Conservation (phyloP, 2,329 filamentous ascomycete genomes). For the Phoma herbarum region DNA sequence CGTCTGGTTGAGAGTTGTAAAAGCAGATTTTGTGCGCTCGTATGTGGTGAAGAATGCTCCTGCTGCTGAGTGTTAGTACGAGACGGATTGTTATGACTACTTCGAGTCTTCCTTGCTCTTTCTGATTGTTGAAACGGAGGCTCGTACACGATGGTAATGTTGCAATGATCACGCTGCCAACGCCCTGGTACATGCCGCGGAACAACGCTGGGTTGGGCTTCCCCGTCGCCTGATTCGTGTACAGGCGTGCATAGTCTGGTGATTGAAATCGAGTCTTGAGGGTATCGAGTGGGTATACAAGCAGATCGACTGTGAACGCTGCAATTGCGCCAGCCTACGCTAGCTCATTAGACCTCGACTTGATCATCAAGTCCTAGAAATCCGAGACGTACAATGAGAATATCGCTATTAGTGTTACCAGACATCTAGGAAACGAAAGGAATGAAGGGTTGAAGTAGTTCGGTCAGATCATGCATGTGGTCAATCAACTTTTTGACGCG, state of each 20-base stretch:
- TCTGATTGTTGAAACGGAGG: background rate
- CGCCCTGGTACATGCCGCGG: constrained; percentile 83
- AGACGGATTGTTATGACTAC: background rate
- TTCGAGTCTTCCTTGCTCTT: background rate
- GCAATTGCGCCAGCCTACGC: constrained; percentile 82
- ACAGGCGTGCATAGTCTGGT: constrained; percentile 74
- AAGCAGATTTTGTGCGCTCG: constrained; percentile 74
- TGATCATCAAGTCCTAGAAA: background rate
- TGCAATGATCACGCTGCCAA: constrained; percentile 83
- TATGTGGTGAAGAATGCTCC: constrained; percentile 92
- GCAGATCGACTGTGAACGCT: constrained; percentile 83
- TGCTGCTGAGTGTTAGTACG: constrained; percentile 57
- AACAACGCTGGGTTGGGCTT: constrained; percentile 67
- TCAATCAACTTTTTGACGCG: constrained; percentile 12
- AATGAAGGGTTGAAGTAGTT: constrained; percentile 4
- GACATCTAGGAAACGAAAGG: constrained; percentile 35
- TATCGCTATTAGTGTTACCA: constrained; percentile 61
- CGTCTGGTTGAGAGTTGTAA: constrained; percentile 61
- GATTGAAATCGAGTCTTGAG: constrained; percentile 88
- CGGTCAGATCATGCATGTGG: constrained; percentile 12
- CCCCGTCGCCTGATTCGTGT: constrained; percentile 65
- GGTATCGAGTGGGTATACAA: constrained; percentile 89
- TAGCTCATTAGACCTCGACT: constrained; percentile 5
- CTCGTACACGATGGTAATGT: constrained; percentile 81
- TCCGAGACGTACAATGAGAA: constrained; percentile 62